Percentiles rank a stretch among this genome's conserved stretches.
These are phyloP conservation scores for Fusarium chlamydosporum DNA, from an alignment of 2,329 filamentous ascomycete species.

Conservation along the genomic window DNA sequence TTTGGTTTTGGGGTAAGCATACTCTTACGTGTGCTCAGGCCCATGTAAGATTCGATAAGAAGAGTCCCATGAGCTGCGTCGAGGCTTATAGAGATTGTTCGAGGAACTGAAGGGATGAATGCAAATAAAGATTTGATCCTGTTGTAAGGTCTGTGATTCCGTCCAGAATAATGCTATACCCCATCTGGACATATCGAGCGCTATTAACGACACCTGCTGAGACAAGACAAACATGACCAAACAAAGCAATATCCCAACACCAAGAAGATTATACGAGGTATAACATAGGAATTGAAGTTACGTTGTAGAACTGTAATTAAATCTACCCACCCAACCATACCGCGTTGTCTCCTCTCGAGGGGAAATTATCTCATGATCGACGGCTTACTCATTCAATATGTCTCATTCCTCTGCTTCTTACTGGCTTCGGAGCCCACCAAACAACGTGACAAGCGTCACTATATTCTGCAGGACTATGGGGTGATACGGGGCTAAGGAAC, in stretches of 20 bases:
- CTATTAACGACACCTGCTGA: not conserved
- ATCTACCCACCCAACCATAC: slow-evolving; percentile 22
- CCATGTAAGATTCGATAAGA: no score
- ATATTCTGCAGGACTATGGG: slow-evolving; percentile 1
- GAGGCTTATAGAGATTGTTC: no score
- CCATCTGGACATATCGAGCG: not conserved
- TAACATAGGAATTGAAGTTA: slow-evolving; percentile 6
- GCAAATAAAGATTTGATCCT: not conserved
- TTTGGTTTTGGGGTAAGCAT: no score
- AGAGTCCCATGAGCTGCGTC: no score
- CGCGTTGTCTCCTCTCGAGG: not conserved
- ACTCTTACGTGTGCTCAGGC: no score
- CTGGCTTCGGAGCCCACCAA: slow-evolving; percentile 8
- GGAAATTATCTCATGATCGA: slow-evolving; percentile 24
- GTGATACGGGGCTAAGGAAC: slow-evolving; percentile 10
- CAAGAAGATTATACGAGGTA: slow-evolving; percentile 19
- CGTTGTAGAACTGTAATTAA: slow-evolving; percentile 13
- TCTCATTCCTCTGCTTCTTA: not conserved
- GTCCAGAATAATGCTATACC: not conserved
- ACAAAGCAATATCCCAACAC: not conserved
- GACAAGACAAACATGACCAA: not conserved
- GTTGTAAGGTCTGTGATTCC: not conserved
- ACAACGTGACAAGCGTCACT: slow-evolving; percentile 8
- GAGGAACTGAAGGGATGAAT: not conserved
- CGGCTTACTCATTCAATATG: slow-evolving; percentile 9